These are phyloP conservation scores for Glebionis coronaria DNA, from an alignment of 129 eudicot species.

Conservation along the genomic window DNA sequence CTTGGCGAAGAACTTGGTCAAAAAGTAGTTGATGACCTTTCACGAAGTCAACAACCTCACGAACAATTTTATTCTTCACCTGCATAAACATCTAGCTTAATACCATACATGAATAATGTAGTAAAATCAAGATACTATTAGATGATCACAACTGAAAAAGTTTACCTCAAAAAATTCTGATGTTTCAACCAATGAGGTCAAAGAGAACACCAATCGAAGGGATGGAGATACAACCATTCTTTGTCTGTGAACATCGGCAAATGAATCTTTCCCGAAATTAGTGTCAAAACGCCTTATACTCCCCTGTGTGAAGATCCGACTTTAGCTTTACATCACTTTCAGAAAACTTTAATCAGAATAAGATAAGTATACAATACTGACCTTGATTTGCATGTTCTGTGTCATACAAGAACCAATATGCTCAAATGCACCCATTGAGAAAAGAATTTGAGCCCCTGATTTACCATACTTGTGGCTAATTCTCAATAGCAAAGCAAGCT, in stretches of 20 bases:
- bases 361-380: constrained; percentile 19
- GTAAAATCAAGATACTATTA: not conserved
- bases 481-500: constrained; percentile 76
- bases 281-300: constrained; percentile 46
- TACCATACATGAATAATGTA: not conserved
- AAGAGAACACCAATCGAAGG: constrained; percentile 76
- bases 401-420: constrained; percentile 77
- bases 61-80: constrained; percentile 96
- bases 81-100: constrained; percentile 25
- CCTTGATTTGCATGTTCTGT: constrained; percentile 78
- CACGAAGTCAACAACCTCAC: constrained; percentile 84
- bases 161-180: constrained; percentile 86
- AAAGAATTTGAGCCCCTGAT: constrained; percentile 86
- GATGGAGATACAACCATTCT: constrained; percentile 75
- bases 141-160: not conserved
- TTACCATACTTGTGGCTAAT: constrained; percentile 87
- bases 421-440: constrained; percentile 88
- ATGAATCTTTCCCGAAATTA: constrained; percentile 50
- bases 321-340: not conserved
- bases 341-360: not conserved
- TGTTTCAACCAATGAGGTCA: constrained; percentile 83
- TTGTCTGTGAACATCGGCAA: constrained; percentile 60
- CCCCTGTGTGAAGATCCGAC: constrained; percentile 44
- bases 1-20: constrained; percentile 74
- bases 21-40: constrained; percentile 76